Base-by-base conservation (phyloP, 1,284 basidiomycete species). In the Peniophora sp. region DNA sequence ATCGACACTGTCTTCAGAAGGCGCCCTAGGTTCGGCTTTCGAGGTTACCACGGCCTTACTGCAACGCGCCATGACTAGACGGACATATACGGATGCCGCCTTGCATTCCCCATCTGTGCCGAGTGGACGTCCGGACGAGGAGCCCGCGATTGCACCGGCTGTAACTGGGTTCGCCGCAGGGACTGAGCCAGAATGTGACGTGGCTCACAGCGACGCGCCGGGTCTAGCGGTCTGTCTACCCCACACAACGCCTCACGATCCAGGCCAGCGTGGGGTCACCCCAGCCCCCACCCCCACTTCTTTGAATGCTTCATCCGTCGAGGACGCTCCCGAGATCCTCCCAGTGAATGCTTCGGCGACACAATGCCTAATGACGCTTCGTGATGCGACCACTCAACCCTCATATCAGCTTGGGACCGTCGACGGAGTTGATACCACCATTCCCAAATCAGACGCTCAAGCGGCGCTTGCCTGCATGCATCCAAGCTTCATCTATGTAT, bases 61-160 rank as follows among this genome's bases (percentile, higher is more conserved):
- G n/a, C 72, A 69, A 1, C 71, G 68, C 47, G 55, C 58, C 3
- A 62, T 54, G 23, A 17, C 53, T 6, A 47, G 58, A 9, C 34
- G n/a, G n/a, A n/a, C 34, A 10, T 56, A 57, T 36, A 58, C 59
- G 42, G 57, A 58, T 36, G 60, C 24, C 61, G 54, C 56, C 61
- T 18, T 22, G 58, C 39, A 47, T 52, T 0, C 37, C 55, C 3
- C 57, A 65, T 18, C 55, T 39, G 50, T 51, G 47, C 12, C 12
- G 12, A 18, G 18, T 43, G 41, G 10, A 11, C 10, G 20, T 10
- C 12, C 41, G 10, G 14, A 43, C 10, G 12, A 10, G 14, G 41
- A 43, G 18, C 41, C 10, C 41, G 18, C 41, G 10, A 78, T 87
- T 8, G 79, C 82, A 5, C 84, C 85, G 18, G 81, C 83, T 0